Evolutionary conservation across 2,329 filamentous ascomycete genomes (phyloP).

Genomic region (Diplodia intermedia): DNA sequence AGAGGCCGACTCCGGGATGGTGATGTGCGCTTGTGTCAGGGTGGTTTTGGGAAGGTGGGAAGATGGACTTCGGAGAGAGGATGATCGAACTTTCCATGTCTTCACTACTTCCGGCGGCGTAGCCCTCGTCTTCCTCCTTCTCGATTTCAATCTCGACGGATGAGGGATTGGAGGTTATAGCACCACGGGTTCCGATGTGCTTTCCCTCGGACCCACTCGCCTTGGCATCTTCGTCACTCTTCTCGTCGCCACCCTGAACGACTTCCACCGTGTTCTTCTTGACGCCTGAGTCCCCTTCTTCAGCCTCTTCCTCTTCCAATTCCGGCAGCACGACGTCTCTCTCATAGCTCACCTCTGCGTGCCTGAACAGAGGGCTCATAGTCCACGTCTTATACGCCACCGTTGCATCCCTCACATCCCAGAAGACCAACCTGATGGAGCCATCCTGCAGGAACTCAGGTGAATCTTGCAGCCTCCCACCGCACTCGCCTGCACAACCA

Average conservation of each 20-base stretch:
- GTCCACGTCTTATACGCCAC: background rate
- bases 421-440: slow-evolving; percentile 5
- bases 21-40: background rate
- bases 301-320: background rate
- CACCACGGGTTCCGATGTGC: background rate
- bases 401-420: slow-evolving; percentile 12
- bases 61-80: background rate
- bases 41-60: too few relatives aligned
- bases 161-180: background rate
- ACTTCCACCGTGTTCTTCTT: background rate
- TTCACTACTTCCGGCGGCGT: slow-evolving; percentile 7
- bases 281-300: background rate
- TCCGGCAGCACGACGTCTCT: slow-evolving; percentile 9
- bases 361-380: slow-evolving; percentile 3
- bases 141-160: background rate
- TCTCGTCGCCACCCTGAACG: background rate
- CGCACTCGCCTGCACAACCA: too few relatives aligned
- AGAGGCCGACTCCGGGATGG: background rate
- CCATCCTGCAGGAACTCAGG: slow-evolving; percentile 17
- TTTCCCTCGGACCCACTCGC: background rate
- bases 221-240: background rate
- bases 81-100: background rate
- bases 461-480: background rate
- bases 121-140: slow-evolving; percentile 14
- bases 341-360: background rate